phyloP scores from a whole-genome alignment of 2,329 filamentous ascomycete species.

The Fusarium pseudocircinatum region DNA sequence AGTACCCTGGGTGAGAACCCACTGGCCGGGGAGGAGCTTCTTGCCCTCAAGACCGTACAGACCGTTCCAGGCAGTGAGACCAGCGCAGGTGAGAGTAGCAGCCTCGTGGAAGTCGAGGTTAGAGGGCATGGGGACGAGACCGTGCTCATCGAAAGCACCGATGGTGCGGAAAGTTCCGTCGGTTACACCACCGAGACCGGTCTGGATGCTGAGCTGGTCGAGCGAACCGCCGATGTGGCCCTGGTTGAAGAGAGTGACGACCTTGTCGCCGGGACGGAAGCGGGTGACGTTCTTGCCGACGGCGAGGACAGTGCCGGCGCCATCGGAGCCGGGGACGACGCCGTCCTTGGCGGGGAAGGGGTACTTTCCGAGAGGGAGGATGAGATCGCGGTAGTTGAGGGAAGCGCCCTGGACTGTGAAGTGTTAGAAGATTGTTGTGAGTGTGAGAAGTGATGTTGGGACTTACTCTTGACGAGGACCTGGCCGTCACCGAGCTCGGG shows the following conservation, averaged over 20 bases:
- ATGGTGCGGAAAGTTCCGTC: slow-evolving; percentile 76
- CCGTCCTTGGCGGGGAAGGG: slow-evolving; percentile 54
- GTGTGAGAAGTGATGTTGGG: background rate
- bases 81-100: slow-evolving; percentile 68
- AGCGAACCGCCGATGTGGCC: slow-evolving; percentile 58
- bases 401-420: slow-evolving; percentile 58
- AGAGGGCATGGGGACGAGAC: slow-evolving; percentile 70
- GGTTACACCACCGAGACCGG: slow-evolving; percentile 73
- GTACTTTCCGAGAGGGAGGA: slow-evolving; percentile 60
- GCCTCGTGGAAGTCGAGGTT: slow-evolving; percentile 64
- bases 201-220: slow-evolving; percentile 48
- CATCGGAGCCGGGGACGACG: slow-evolving; percentile 62
- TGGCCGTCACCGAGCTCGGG: slow-evolving; percentile 74
- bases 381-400: slow-evolving; percentile 65
- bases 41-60: slow-evolving; percentile 64
- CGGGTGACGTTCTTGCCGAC: slow-evolving; percentile 59
- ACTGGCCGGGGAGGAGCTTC: slow-evolving; percentile 62
- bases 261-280: slow-evolving; percentile 63
- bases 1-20: slow-evolving; percentile 75
- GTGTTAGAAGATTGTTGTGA: slow-evolving; percentile 6
- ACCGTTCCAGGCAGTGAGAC: slow-evolving; percentile 72
- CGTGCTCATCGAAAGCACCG: slow-evolving; percentile 73
- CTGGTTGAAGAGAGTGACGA: slow-evolving; percentile 71
- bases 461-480: slow-evolving; percentile 70
- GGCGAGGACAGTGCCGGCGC: slow-evolving; percentile 62